Evolutionary conservation across 805 yeast genomes (phyloP).

Genomic region (Lipomyces yamanashiensis): DNA sequence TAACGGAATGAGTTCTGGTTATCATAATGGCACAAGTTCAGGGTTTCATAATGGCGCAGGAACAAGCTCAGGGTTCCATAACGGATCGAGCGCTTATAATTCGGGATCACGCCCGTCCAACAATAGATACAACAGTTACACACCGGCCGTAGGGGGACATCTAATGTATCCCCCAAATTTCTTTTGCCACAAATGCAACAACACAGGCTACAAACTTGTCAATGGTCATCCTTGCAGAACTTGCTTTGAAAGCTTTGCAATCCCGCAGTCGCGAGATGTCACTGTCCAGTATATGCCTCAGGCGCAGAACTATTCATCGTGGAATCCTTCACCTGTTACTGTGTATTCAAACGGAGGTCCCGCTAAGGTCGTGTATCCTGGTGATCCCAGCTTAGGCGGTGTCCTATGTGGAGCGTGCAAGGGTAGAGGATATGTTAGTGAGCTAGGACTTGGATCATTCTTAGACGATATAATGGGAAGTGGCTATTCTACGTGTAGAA

Average conservation of each 20-base stretch:
- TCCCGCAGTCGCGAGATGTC: constrained; percentile 42
- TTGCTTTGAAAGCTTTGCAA: constrained; percentile 71
- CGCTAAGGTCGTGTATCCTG: constrained; percentile 60
- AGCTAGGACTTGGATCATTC: constrained; percentile 45
- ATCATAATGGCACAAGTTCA: not conserved
- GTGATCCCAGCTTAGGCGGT: constrained; percentile 81
- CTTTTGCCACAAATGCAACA: constrained; percentile 69
- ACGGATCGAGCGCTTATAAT: constrained; percentile 8
- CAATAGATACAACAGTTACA: constrained; percentile 6
- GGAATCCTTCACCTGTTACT: constrained; percentile 34
- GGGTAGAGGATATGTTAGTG: constrained; percentile 62
- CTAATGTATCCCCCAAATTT: constrained; percentile 69
- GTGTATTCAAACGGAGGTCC: constrained; percentile 41
- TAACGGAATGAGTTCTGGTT: not conserved
- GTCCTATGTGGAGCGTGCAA: constrained; percentile 71
- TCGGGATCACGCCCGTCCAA: not conserved
- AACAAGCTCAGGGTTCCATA: not conserved
- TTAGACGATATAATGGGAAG: constrained; percentile 19
- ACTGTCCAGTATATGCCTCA: constrained; percentile 37
- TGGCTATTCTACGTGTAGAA: constrained; percentile 16
- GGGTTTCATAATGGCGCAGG: not conserved
- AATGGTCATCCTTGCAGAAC: constrained; percentile 68
- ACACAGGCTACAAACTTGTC: constrained; percentile 67
- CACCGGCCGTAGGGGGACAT: constrained; percentile 23
- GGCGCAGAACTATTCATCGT: constrained; percentile 36